Evolutionary conservation across 371 early-diverging fungal species (phyloP).

Genomic region (Lichtheimia ramosa): DNA sequence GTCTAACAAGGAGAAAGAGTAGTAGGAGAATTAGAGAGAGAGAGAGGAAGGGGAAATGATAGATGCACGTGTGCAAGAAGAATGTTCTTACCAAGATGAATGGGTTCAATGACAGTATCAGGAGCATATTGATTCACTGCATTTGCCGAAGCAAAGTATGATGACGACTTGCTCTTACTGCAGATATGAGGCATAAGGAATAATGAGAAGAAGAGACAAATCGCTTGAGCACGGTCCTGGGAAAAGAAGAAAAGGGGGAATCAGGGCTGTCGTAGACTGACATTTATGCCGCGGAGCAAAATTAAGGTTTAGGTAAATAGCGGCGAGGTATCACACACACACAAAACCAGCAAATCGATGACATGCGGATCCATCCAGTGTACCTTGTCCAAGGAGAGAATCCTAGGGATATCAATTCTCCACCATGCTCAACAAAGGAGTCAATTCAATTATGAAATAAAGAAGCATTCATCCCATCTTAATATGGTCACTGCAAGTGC

Average conservation of each 20-base stretch:
- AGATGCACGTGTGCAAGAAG: background rate
- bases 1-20: conserved; percentile 18
- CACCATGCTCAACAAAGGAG: too few species aligned
- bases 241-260: background rate
- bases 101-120: conserved; percentile 38
- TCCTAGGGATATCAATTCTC: too few species aligned
- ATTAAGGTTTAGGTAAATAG: background rate
- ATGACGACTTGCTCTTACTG: conserved; percentile 3
- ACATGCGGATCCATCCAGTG: too few species aligned
- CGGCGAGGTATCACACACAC: too few species aligned
- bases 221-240: background rate
- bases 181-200: conserved; percentile 12
- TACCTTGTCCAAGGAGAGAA: too few species aligned
- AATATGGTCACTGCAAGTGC: too few species aligned
- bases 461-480: too few species aligned
- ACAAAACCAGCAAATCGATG: too few species aligned
- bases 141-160: conserved; percentile 19
- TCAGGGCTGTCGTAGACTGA: too few species aligned
- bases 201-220: conserved; percentile 1
- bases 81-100: conserved; percentile 28
- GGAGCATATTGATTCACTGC: conserved; percentile 45
- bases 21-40: background rate
- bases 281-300: background rate
- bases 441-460: too few species aligned
- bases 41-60: background rate